Base-by-base conservation (phyloP, 352 stramenopile species). In the Phytophthora agathidicida region DNA sequence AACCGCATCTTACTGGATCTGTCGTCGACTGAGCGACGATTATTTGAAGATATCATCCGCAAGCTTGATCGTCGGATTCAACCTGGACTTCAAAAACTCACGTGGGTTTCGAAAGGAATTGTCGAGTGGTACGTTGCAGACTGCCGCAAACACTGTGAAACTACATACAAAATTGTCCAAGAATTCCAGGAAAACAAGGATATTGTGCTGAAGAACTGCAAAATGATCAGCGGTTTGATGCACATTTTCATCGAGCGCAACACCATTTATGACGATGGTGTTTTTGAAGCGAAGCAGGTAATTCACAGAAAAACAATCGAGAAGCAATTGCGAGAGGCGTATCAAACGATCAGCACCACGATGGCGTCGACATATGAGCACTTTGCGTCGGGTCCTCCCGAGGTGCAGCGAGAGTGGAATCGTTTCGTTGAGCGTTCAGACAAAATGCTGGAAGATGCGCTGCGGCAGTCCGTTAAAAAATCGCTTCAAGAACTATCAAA, bases 1-100 rank as follows among this genome's bases (percentile, higher is more conserved):
- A 98, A 98, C 63, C 82, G 86, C 16, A 98, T 98, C 45, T 70
- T 98, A 17, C 56, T 96, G n/a, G 88, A 98, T 22, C 57, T 98
- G 11, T 88, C 78, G 5, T 84, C 83, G 0, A 97, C 93, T 0
- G 94, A 98, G 66, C 82, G 92, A 20, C 74, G 89, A 6, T 55
- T 98, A 3, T 98, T 98, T 71, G 80, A 97, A 60, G 92, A 98
- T 54, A 97, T 98, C 47, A 97, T 98, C 38, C 90, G 93, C 9
- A 91, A 95, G 27, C 83, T 98, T 14, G 96, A 98, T 68, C 89
- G 93, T 10, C 80, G 91, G 2, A 97, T 98, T 28, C 75, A 96
- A 9, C 91, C 94, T 19, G 96, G 96, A 0, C 77, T 98, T 5
- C 85, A 93, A 42, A 98, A 98, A 41, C 79, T 98, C 13, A 98